Percentiles rank a stretch among this genome's conserved stretches.
These are phyloP conservation scores for Corylus heterophylla DNA, from an alignment of 306 rosid species.

Conservation along the genomic window DNA sequence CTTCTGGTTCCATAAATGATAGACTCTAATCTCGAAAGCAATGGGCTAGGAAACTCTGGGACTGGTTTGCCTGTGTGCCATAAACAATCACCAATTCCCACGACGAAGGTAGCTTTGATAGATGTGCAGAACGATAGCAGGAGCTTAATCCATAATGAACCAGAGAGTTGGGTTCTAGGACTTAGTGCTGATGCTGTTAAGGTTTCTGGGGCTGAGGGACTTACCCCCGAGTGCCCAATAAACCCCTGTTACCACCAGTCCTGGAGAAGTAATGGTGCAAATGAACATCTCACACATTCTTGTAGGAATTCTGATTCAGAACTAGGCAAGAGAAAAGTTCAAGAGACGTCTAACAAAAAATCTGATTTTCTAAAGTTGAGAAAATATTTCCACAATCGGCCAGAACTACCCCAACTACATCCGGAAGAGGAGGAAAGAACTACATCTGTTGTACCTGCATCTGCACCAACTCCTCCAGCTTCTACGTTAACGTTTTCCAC, in stretches of 20 bases:
- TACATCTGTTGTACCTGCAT: constrained; percentile 28
- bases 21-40: not conserved
- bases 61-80: constrained; percentile 19
- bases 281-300: constrained; percentile 21
- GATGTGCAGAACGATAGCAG: constrained; percentile 46
- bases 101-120: constrained; percentile 35
- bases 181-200: constrained; percentile 8
- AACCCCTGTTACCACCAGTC: constrained; percentile 18
- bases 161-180: constrained; percentile 28
- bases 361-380: constrained; percentile 8
- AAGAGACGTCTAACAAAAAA: constrained; percentile 3
- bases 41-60: constrained; percentile 15
- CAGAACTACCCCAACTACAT: constrained; percentile 10
- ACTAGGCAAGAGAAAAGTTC: constrained; percentile 28
- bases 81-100: constrained; percentile 34
- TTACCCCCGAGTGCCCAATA: constrained; percentile 25
- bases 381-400: constrained; percentile 10
- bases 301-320: constrained; percentile 19
- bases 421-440: constrained; percentile 16
- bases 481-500: constrained; percentile 28
- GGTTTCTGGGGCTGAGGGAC: constrained; percentile 36
- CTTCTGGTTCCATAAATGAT: too few relatives aligned
- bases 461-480: constrained; percentile 17
- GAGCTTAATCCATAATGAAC: constrained; percentile 4
- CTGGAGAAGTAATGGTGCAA: constrained; percentile 20